phyloP scores from a whole-genome alignment of 495 filamentous ascomycete species.

The Tirmania nivea region DNA sequence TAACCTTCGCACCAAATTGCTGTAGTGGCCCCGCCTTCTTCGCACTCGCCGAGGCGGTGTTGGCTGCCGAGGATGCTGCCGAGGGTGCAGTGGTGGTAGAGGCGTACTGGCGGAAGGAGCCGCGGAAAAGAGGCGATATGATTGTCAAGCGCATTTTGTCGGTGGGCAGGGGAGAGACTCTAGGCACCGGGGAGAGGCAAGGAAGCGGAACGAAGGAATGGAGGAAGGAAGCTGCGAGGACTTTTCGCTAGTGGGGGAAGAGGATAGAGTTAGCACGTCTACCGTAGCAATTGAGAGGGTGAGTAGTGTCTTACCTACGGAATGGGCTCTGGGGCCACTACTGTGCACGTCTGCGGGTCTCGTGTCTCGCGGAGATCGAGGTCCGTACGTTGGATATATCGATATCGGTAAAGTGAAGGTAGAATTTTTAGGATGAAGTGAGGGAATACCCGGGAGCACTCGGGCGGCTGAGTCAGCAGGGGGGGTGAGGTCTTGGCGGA shows the following conservation, averaged over 20 bases:
- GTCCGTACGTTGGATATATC: too few relatives aligned
- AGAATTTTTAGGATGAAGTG: too few relatives aligned
- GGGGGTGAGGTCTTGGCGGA: background rate
- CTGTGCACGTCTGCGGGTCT: too few relatives aligned
- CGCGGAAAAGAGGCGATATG: too few relatives aligned
- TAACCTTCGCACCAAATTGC: background rate
- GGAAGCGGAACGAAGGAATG: background rate
- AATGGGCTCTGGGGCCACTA: too few relatives aligned
- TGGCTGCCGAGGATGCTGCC: conserved; percentile 12
- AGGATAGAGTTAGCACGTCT: background rate
- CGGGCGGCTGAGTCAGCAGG: background rate
- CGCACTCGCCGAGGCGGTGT: conserved; percentile 35
- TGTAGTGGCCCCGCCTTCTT: background rate
- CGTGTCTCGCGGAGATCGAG: too few relatives aligned
- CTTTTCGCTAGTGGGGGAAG: background rate
- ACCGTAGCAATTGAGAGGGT: background rate
- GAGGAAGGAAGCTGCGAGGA: background rate
- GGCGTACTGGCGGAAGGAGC: too few relatives aligned
- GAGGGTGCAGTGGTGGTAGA: conserved; percentile 9
- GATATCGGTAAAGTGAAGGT: too few relatives aligned
- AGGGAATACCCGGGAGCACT: too few relatives aligned
- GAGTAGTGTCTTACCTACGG: background rate
- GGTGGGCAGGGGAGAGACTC: background rate
- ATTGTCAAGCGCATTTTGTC: background rate
- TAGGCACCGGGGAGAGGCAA: conserved; percentile 1